phyloP scores from a whole-genome alignment of 768 basidiomycete genomes.

The Chalciporus sphaerocephalus region DNA sequence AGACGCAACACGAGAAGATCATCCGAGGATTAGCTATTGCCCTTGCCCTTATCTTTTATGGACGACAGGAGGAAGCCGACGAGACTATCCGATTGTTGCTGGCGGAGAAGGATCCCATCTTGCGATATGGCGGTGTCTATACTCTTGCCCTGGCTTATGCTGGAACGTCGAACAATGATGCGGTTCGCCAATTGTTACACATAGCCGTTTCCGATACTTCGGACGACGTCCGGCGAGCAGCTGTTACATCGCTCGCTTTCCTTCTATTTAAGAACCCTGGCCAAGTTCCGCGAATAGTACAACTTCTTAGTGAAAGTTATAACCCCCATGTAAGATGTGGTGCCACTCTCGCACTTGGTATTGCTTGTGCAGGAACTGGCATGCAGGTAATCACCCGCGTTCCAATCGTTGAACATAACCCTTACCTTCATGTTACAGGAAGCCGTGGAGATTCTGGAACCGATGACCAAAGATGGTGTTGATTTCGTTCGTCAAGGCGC shows the following conservation, averaged over 20 bases:
- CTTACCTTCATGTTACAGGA: conserved; percentile 47
- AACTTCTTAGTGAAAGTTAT: conserved; percentile 95
- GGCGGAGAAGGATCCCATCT: conserved; percentile 91
- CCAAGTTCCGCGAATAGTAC: conserved; percentile 95
- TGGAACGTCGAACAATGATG: conserved; percentile 91
- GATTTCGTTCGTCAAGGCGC: conserved; percentile 99
- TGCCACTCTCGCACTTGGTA: conserved; percentile 92
- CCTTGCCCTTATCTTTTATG: conserved; percentile 88
- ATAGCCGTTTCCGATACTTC: conserved; percentile 98
- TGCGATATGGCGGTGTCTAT: conserved; percentile 97
- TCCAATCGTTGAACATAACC: neutral
- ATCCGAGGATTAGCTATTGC: conserved; percentile 94
- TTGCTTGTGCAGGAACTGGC: conserved; percentile 96
- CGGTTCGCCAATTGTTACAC: conserved; percentile 86
- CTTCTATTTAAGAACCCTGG: conserved; percentile 94
- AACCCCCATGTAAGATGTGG: conserved; percentile 98
- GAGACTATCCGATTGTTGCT: conserved; percentile 71
- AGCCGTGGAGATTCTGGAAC: conserved; percentile 93
- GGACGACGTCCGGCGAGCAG: conserved; percentile 94
- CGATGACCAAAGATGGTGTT: conserved; percentile 96
- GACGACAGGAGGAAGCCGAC: conserved; percentile 89
- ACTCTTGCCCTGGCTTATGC: conserved; percentile 95
- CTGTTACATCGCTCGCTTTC: conserved; percentile 94
- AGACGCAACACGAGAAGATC: conserved; percentile 99
- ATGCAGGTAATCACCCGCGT: conserved; percentile 58